Conservation (phyloP, 2,329 filamentous ascomycete genomes). For the Pseudonectria buxi region DNA sequence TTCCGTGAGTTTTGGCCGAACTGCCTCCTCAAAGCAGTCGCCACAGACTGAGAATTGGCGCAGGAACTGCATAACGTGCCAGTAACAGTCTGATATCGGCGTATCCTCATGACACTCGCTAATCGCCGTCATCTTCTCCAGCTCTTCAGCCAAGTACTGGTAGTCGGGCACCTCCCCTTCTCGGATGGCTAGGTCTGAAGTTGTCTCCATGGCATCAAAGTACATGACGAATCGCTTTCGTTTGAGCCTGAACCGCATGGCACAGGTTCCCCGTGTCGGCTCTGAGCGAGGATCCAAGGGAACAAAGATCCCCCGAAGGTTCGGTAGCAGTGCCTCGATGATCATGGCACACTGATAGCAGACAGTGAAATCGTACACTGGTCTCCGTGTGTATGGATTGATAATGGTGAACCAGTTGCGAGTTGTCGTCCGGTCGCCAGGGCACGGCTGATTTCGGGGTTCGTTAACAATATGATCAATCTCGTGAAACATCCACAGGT, state of each 20-base stretch:
- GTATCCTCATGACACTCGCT: constrained; percentile 61
- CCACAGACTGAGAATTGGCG: constrained; percentile 79
- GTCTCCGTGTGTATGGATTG: constrained; percentile 57
- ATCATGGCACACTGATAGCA: constrained; percentile 69
- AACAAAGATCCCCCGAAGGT: constrained; percentile 60
- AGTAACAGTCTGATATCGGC: constrained; percentile 55
- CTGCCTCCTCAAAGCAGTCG: constrained; percentile 75
- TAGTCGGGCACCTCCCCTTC: constrained; percentile 46
- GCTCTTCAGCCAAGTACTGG: constrained; percentile 54
- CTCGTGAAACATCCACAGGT: constrained; percentile 62
- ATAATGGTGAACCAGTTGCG: constrained; percentile 71
- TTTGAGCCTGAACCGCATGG: constrained; percentile 53
- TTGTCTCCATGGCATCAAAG: constrained; percentile 54
- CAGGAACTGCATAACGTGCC: constrained; percentile 71
- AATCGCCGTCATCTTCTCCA: constrained; percentile 50
- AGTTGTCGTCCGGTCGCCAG: constrained; percentile 44
- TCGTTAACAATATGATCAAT: constrained; percentile 53
- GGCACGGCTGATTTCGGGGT: constrained; percentile 50
- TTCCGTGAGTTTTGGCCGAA: constrained; percentile 59
- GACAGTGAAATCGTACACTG: constrained; percentile 64
- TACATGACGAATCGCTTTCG: constrained; percentile 51
- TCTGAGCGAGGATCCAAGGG: constrained; percentile 40
- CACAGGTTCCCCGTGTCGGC: constrained; percentile 53
- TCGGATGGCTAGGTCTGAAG: constrained; percentile 44
- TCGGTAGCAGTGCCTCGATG: constrained; percentile 67